Conservation (phyloP, 2,329 filamentous ascomycete species). For the Aspergillus cejpii region DNA sequence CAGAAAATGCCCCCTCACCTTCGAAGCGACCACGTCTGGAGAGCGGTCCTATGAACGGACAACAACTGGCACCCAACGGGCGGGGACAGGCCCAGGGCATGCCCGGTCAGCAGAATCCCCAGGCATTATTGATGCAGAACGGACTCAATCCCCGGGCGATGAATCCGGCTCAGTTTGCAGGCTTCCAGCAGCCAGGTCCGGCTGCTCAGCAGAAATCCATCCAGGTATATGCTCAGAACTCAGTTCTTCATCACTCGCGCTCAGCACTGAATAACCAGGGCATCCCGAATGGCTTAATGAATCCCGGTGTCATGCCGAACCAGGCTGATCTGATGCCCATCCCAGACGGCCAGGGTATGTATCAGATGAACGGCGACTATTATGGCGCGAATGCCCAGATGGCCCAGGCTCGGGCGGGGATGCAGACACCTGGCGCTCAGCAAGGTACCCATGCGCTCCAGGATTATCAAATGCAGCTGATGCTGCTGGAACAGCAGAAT, state of each 20-base stretch:
- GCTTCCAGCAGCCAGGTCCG: conserved; percentile 50
- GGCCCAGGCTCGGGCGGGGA: conserved; percentile 36
- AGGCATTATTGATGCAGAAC: conserved; percentile 50
- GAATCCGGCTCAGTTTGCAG: conserved; percentile 68
- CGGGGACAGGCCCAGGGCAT: conserved; percentile 63
- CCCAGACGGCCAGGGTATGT: conserved; percentile 51
- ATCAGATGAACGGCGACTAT: conserved; percentile 47
- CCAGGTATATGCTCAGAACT: conserved; percentile 76
- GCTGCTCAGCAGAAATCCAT: conserved; percentile 73
- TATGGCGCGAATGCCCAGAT: conserved; percentile 54
- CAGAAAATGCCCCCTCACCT: conserved; percentile 84
- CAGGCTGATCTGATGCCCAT: conserved; percentile 80
- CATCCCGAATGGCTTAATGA: conserved; percentile 66
- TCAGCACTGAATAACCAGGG: conserved; percentile 72
- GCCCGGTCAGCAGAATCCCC: conserved; percentile 58
- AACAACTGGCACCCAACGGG: conserved; percentile 71
- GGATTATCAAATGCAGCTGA: conserved; percentile 65
- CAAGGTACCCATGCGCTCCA: conserved; percentile 57
- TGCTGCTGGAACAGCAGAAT: conserved; percentile 63
- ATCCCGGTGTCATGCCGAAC: conserved; percentile 58
- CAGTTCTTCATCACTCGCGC: conserved; percentile 71
- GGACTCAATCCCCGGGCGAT: conserved; percentile 70
- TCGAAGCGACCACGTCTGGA: conserved; percentile 84
- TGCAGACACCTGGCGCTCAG: conserved; percentile 38
- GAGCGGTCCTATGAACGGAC: conserved; percentile 64